Base-by-base conservation (phyloP, 2,329 filamentous ascomycete species). In the Fusarium pseudograminearum region DNA sequence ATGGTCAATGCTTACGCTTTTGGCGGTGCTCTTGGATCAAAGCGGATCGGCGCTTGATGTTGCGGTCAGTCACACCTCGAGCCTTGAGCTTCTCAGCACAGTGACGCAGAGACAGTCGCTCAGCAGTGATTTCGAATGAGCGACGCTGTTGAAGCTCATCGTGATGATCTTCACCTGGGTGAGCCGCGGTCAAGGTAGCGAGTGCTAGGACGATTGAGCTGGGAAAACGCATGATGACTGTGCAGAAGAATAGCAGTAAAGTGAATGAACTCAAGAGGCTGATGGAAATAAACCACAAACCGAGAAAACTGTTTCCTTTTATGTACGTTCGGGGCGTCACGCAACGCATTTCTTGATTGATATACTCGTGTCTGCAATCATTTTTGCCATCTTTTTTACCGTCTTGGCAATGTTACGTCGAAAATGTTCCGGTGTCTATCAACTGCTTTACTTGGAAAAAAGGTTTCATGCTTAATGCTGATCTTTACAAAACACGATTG, bases 1-100 rank as follows among this genome's bases (percentile, higher is more conserved):
- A 1, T 42, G 5, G 9, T 4, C 11, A 26, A 5, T 5, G 18
- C 42, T 61, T 65, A 58, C 80, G 79, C 70, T 80, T 82, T 44
- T 71, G 72, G 15, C 84, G 80, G 7, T 84, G 79, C 24, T 81
- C 76, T 48, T 82, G 72, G 14, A 84, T 77, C 6, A 79, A 67
- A 5, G 76, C 78, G 20, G 80, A 68, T 30, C 85, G 83, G 50
- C 85, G 84, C 45, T 77, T 79, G 44, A 83, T 73, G 65, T 82
- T 85, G 56, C 78, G 78, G 38, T 75, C 74, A 47, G 81, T 79
- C 11, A 83, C 70, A 26, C 84, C 85, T 7, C 84, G 81, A 16
- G 82, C 80, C 69, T 80, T 81, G 16, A 87, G 78, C 66, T 80
- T 80, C 1, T 79, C 75, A 14, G 83, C 75, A 70, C 85, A 87